phyloP scores from a whole-genome alignment of 345 rosid genomes.

The Cochlearia excelsa region DNA sequence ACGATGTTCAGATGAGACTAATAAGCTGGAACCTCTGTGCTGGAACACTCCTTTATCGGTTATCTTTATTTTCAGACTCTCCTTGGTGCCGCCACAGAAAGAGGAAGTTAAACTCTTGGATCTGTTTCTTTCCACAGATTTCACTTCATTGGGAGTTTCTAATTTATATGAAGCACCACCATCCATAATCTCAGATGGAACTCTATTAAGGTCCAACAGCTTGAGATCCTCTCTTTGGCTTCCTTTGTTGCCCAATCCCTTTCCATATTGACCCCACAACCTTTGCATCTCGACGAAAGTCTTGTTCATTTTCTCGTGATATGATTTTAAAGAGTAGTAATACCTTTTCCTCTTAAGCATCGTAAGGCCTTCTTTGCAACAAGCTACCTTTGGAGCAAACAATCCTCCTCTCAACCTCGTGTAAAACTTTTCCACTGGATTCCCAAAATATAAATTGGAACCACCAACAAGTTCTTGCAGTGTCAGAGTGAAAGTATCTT shows the following conservation, averaged over 20 bases:
- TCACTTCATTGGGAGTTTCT: conserved; percentile 27
- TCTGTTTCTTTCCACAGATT: conserved; percentile 30
- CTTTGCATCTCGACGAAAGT: conserved; percentile 46
- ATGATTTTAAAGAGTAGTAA: conserved; percentile 48
- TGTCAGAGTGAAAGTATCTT: conserved; percentile 46
- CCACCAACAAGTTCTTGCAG: conserved; percentile 62
- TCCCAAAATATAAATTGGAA: conserved; percentile 52
- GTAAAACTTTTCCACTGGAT: conserved; percentile 55
- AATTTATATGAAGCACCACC: conserved; percentile 28
- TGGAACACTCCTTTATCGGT: conserved; percentile 29
- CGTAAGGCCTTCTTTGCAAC: conserved; percentile 41
- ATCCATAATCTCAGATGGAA: conserved; percentile 36
- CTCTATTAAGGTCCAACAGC: conserved; percentile 56
- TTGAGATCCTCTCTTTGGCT: conserved; percentile 37
- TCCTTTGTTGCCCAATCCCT: conserved; percentile 30
- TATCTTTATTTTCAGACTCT: conserved; percentile 44
- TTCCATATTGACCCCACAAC: conserved; percentile 45
- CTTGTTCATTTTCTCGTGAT: conserved; percentile 48
- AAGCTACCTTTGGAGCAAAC: conserved; percentile 50
- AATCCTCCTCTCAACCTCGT: conserved; percentile 57
- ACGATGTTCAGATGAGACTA: conserved; percentile 29
- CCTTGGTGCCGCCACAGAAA: conserved; percentile 39
- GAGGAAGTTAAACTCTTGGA: conserved; percentile 24
- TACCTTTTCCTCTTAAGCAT: conserved; percentile 43
- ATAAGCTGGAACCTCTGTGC: conserved; percentile 32